phyloP scores from a whole-genome alignment of 495 filamentous ascomycete genomes.

The Talaromyces stipitatus region DNA sequence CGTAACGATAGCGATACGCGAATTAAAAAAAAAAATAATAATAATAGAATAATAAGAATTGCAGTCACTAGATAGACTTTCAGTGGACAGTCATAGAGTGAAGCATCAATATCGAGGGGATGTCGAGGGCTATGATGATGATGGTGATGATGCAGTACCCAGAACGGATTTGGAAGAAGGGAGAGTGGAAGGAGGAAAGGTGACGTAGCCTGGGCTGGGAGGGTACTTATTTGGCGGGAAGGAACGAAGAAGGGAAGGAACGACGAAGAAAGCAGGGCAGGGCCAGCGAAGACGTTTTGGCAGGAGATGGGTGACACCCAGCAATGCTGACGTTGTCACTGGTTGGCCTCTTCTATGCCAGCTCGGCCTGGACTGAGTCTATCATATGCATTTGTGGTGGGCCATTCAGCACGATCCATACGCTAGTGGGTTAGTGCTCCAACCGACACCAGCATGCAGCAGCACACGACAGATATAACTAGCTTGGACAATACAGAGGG shows the following conservation, averaged over 20 bases:
- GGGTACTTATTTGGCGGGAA: constrained; percentile 18
- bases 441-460: not conserved
- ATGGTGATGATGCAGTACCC: constrained; percentile 6
- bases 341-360: not conserved
- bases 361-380: not conserved
- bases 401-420: not conserved
- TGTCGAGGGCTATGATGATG: not conserved
- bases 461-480: not conserved
- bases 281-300: not conserved
- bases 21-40: not conserved
- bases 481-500: too few relatives aligned
- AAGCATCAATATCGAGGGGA: not conserved
- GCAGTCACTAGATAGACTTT: not conserved
- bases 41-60: not conserved
- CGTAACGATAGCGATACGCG: not conserved
- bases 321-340: not conserved
- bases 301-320: not conserved
- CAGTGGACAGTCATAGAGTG: not conserved
- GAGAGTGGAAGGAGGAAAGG: constrained; percentile 19
- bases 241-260: constrained; percentile 8
- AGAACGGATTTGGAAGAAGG: constrained; percentile 7
- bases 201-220: constrained; percentile 29
- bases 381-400: not conserved
- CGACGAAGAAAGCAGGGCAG: not conserved
- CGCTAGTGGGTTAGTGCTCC: not conserved